Base-by-base conservation (phyloP, 208 protist genomes). In the Acanthamoeba castellanii region DNA sequence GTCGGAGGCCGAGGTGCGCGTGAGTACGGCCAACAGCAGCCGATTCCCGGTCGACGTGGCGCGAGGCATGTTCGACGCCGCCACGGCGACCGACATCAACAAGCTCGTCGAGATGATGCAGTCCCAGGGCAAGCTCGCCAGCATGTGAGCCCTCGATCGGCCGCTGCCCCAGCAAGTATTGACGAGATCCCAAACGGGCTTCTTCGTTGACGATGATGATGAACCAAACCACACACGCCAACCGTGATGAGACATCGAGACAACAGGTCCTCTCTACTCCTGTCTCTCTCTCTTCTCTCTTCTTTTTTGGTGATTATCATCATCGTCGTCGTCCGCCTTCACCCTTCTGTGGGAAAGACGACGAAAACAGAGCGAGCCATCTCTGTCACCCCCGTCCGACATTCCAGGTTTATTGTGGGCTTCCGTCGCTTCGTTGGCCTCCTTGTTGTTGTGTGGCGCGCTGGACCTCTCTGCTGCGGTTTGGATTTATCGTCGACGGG, bases 71-170 rank as follows among this genome's bases (percentile, higher is more conserved):
- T 76, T 87, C 22, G 78, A 87, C n/a, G 45, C 50, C n/a, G 42
- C 34, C 37, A 87, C 47, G 9, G 78, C 78, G 18, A 20, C 47
- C 11, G 78, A 61, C 32, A 87, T 87, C 78, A 61, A 87, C 42
- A 87, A 61, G 47, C 50, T 87, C 37, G 50, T 87, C 2, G 78
- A 52, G 78, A 87, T 87, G 78, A 61, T 87, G 78, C 42, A 87
- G 20, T 52, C 78, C n/a, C n/a, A n/a, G 22, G 50, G 78, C 78
- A 3, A 87, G 42, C 34, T 76, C 30, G 68, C 3, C 20, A n/a
- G 30, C 8, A 27, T 30, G 7, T 5, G 7, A 34, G 66, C 30
- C 22, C 66, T 34, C 22, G 20, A 7, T 8, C 7, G 20, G 8
- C 66, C 22, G 11, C 22, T 7, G n/a, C n/a, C n/a, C n/a, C n/a